phyloP scores from a whole-genome alignment of 2,329 filamentous ascomycete species.

The Fusarium papillatum region DNA sequence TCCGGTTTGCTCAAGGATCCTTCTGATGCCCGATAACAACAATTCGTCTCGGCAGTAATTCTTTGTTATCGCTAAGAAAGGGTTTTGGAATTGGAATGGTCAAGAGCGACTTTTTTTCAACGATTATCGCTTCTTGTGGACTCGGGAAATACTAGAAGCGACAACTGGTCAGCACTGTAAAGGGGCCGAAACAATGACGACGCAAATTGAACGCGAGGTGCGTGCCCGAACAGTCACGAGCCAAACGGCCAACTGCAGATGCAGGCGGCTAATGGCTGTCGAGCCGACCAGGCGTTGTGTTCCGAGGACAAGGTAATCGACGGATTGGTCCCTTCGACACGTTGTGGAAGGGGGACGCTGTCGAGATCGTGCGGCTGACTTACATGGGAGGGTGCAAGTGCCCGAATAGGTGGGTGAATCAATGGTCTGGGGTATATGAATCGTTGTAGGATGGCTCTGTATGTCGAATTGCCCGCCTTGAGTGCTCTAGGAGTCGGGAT shows the following conservation, averaged over 20 bases:
- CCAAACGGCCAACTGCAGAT: conserved; percentile 44
- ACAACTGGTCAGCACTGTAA: conserved; percentile 27
- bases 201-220: conserved; percentile 22
- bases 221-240: conserved; percentile 37
- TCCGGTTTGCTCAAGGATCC: neutral
- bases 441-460: neutral
- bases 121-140: neutral
- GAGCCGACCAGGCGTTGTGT: conserved; percentile 30
- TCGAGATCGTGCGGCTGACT: conserved; percentile 34
- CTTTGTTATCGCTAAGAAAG: neutral
- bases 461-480: conserved; percentile 7
- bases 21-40: neutral
- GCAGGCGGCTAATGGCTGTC: conserved; percentile 38
- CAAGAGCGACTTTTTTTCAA: neutral
- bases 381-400: conserved; percentile 37
- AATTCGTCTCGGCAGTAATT: neutral
- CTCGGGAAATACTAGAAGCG: conserved; percentile 12
- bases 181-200: neutral
- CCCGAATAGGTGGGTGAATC: conserved; percentile 17
- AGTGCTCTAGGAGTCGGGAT: conserved; percentile 10
- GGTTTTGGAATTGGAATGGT: neutral
- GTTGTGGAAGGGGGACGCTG: conserved; percentile 16
- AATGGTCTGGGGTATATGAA: conserved; percentile 9
- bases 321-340: conserved; percentile 10
- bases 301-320: conserved; percentile 27